Evolutionary conservation across 371 early-diverging fungal genomes (phyloP).

Genomic region (Syncephalastrum sp.): DNA sequence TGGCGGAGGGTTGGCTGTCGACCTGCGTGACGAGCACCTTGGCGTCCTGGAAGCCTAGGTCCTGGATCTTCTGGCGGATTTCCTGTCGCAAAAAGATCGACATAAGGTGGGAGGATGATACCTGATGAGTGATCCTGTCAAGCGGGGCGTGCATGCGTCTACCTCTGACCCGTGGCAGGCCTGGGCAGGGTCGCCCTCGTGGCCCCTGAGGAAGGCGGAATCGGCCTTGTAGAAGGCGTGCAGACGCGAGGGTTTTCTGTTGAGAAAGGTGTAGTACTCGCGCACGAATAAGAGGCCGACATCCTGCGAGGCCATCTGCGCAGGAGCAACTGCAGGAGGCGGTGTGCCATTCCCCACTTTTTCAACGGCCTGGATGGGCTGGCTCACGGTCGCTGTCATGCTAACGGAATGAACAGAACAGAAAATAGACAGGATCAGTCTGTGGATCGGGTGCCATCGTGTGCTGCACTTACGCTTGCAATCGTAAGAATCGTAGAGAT

Average conservation of each 20-base stretch:
- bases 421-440: too few relatives aligned
- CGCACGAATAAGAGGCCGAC: constrained; percentile 91
- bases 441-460: too few relatives aligned
- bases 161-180: constrained; percentile 75
- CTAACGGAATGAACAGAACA: neutral
- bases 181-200: constrained; percentile 70
- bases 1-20: constrained; percentile 74
- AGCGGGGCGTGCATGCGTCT: constrained; percentile 3
- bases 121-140: too few relatives aligned
- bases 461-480: too few relatives aligned
- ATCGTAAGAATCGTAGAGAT: too few relatives aligned
- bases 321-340: neutral
- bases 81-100: constrained; percentile 33
- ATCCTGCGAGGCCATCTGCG: constrained; percentile 45
- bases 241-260: constrained; percentile 76
- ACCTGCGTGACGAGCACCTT: constrained; percentile 83
- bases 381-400: constrained; percentile 20
- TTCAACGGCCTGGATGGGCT: constrained; percentile 14
- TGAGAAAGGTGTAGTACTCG: constrained; percentile 89
- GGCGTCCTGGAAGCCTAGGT: constrained; percentile 72
- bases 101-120: too few relatives aligned
- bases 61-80: constrained; percentile 68
- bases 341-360: constrained; percentile 8
- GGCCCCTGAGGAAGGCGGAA: constrained; percentile 75
- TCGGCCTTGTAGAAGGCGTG: constrained; percentile 84